Evolutionary conservation across 2,329 filamentous ascomycete genomes (phyloP), one percentile per base, ranked within the genome.

Genomic region (Chlorencoelia australis): DNA sequence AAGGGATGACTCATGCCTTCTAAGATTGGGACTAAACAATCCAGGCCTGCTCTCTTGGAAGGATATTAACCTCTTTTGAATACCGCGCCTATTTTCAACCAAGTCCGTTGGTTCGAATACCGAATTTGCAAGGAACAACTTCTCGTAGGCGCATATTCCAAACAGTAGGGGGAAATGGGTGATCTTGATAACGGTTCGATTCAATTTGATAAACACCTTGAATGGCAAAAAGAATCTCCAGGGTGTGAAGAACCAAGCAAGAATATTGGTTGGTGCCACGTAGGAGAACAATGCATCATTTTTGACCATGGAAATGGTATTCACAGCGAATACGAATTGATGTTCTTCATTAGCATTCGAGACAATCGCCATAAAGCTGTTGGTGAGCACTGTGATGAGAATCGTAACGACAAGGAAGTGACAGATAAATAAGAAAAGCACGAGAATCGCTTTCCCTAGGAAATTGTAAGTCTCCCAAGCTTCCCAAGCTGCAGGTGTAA

Each of bases 281-380:
- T 95, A 95, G 3, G 86, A 93, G 65, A 96, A 96, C 0, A 95
- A 66, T 0, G 87, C 83, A 57, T 96, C 89, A n/a, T 91, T 94
- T 59, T 95, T 96, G 47, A 95, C 89, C 84, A 94, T 93, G 4
- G 86, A 93, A 33, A 95, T 94, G 4, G 89, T 93, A 55, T 95
- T 96, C 58, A 96, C 87, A 0, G 89, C 89, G 54, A 96, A 95
- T 2, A 95, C 63, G 55, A 94, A 95, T 66, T 79, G 75, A 44
- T 95, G 88, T 60, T 95, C 89, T 57, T 95, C 82, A 37, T 86
- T 85, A 6, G 88, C 87, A 54, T 95, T 95, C 34, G 86, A 86
- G 2, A 91, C 85, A 55, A 95, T 89, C 2, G 82, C 78, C 82
- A 93, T 94, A 64, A 95, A 96, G 0, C 85, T 94, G 55, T 95